These are phyloP conservation scores for Colletotrichum horii DNA, from an alignment of 2,329 filamentous ascomycete species.

Conservation along the genomic window DNA sequence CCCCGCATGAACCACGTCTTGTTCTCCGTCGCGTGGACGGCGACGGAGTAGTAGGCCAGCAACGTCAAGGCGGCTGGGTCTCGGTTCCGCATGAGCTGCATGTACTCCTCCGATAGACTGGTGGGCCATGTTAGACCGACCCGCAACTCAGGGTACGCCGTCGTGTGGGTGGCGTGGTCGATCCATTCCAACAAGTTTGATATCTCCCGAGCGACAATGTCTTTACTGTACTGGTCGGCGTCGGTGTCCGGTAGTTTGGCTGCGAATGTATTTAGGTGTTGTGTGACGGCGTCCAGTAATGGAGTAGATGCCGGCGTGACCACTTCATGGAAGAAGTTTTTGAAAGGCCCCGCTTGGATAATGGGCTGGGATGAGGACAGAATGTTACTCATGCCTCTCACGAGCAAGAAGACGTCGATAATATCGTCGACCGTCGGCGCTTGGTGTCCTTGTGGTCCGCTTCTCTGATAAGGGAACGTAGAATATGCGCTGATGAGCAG, in stretches of 20 bases:
- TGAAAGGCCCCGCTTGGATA: conserved; percentile 26
- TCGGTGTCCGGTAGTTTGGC: neutral
- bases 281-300: neutral
- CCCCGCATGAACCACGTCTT: conserved; percentile 24
- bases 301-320: conserved; percentile 5
- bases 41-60: conserved; percentile 28
- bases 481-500: conserved; percentile 37
- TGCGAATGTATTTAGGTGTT: neutral
- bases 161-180: conserved; percentile 1
- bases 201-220: neutral
- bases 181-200: conserved; percentile 6
- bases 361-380: conserved; percentile 27
- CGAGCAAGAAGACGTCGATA: conserved; percentile 34
- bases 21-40: conserved; percentile 23
- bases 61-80: conserved; percentile 24
- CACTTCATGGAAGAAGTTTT: conserved; percentile 23
- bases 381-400: conserved; percentile 35
- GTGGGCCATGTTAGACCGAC: conserved; percentile 27
- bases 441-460: neutral
- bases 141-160: conserved; percentile 25
- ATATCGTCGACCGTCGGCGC: conserved; percentile 33
- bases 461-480: conserved; percentile 24
- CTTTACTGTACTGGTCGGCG: neutral
- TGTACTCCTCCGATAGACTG: conserved; percentile 24
- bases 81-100: conserved; percentile 23